Evolutionary conservation across 2,329 filamentous ascomycete genomes (phyloP), one percentile per base, ranked within the genome.

Genomic region (Apiospora aurea): DNA sequence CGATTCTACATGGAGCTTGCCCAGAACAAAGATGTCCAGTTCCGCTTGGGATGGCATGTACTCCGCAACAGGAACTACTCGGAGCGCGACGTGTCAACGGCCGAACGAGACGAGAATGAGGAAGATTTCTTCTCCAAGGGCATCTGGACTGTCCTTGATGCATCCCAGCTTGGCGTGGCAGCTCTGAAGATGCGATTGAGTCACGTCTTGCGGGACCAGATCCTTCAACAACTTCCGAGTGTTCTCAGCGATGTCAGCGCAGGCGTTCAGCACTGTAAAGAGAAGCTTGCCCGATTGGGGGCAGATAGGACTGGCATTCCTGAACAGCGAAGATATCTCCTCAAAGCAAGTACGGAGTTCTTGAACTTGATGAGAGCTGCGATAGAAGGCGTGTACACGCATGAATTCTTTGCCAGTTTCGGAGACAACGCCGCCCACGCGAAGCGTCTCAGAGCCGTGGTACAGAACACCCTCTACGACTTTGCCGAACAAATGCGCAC

Each of bases 31-130:
- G 82, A 87, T 14, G 80, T 86, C 0, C 74, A 82, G 5, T 83
- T 89, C 26, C 78, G 81, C 0, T 83, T 88, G 0, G 87, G 87
- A 0, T 89, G 86, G 85, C 86, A 88, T 72, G 82, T 87, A 0
- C 75, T 89, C 21, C 80, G 81, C 34, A 88, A 87, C 66, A 34
- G 43, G 18, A 47, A 34, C 1, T 68, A 26, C 14, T 11, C 41
- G 21, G 66, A 47, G 24, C 44, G 43, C 66, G 41, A 68, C 10
- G n/a, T n/a, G 10, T 47, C 18, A 2, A 64, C 70, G 14, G 7
- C 47, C 73, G 51, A 72, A 70, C 38, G 71, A 76, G 67, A 16
- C 18, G 29, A n/a, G 10, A 1, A 24, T 6, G 75, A 77, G 47
- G 29, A 24, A 1, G 70, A 70, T 0, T 75, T 76, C 71, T 75